Base-by-base conservation (phyloP, 768 basidiomycete species). In the Exidia glandulosa region DNA sequence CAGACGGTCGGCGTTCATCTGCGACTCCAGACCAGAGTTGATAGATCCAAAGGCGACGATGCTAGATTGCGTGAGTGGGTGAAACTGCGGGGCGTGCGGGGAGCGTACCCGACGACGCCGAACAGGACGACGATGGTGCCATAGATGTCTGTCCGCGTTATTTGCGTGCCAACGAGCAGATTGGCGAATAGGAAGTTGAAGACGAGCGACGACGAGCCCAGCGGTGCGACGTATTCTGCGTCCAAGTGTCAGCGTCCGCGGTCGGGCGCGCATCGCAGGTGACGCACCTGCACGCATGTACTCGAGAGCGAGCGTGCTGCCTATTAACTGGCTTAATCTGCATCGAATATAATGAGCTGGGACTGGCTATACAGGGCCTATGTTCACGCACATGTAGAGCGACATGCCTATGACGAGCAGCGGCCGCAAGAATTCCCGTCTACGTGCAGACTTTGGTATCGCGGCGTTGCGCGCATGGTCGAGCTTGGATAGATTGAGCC, bases 171-270 rank as follows among this genome's bases (percentile, higher is more conserved):
- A 5, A 91, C 86, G 61, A 92, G 79, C 68, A 92, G 88, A 65
- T 88, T 83, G 36, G 95, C 95, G 70, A 96, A 95, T 36, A 96
- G 77, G 69, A 96, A 94, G 71, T 98, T 98, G 77, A 98, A 97
- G 59, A 98, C 84, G 63, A 98, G 83, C 13, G 92, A 90, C 12
- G 92, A 88, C 0, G 91, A 92, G 14, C 95, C 94, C 3, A 98
- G 80, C 2, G 94, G 94, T 1, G 95, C 95, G 59, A 98, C 94
- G 71, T 96, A 97, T 82, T 95, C 90, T 84, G 72, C 16, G 60
- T 59, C 61, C 67, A 6, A 70, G 60, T 57, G 59, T 57, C 67
- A 58, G 54, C 36, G 12, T 14, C 25, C 34, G 27, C 31, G 2
- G 61, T 59, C 55, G 58, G 58, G 36, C 34, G 56, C 23, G 32